phyloP scores from a whole-genome alignment of 441 rosid species.

The Viola pubescens region DNA sequence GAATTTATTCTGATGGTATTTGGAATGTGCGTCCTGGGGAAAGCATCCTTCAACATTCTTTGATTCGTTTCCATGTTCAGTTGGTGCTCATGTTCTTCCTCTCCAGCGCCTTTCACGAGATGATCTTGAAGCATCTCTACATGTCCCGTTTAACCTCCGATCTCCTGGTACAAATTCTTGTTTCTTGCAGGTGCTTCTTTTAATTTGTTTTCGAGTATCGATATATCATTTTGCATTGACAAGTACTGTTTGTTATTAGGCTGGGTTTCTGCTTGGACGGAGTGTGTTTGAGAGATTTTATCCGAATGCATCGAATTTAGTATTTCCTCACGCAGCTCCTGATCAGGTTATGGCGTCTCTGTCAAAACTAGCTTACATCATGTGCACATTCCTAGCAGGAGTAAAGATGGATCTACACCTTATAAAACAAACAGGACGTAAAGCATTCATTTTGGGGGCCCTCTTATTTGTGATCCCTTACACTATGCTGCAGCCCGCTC shows the following conservation, averaged over 20 bases:
- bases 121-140: conserved; percentile 9
- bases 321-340: conserved; percentile 22
- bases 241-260: conserved; percentile 7
- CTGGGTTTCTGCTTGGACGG: conserved; percentile 31
- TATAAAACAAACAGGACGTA: conserved; percentile 5
- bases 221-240: background rate
- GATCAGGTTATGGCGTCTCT: conserved; percentile 5
- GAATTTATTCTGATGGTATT: conserved; percentile 18
- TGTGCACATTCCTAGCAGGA: conserved; percentile 18
- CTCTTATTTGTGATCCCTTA: background rate
- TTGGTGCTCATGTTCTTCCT: conserved; percentile 12
- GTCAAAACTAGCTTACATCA: conserved; percentile 12
- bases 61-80: conserved; percentile 4
- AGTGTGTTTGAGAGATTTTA: conserved; percentile 12
- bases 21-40: conserved; percentile 13
- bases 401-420: conserved; percentile 17
- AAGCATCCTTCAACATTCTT: conserved; percentile 17
- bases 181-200: background rate
- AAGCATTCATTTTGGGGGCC: conserved; percentile 11
- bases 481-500: background rate
- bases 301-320: background rate
- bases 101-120: conserved; percentile 10
- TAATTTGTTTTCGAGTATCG: no score
- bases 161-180: conserved; percentile 19
- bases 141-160: conserved; percentile 30